A percentile compares a stretch with the other conserved stretches of the same genome.
These are phyloP conservation scores for Syzygium oleosum DNA, from an alignment of 345 rosid species.

Conservation along the genomic window DNA sequence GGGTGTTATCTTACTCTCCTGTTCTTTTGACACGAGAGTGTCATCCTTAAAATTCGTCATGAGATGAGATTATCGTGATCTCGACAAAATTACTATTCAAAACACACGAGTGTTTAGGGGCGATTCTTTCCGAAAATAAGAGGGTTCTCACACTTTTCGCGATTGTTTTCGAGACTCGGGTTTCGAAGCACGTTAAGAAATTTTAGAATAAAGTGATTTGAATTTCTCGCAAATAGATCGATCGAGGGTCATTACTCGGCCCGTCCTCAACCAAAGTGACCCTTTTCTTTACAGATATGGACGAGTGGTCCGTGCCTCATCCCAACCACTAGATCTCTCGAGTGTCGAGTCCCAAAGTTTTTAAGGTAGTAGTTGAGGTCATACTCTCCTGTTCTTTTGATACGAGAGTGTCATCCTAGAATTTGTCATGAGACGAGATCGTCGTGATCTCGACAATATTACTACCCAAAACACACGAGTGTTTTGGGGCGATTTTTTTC, in stretches of 20 bases:
- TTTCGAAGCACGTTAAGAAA: background rate
- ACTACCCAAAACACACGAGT: background rate
- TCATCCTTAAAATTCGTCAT: background rate
- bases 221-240: background rate
- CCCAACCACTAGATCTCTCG: background rate
- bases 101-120: background rate
- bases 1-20: background rate
- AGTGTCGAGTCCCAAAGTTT: background rate
- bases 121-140: background rate
- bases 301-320: background rate
- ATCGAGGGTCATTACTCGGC: background rate
- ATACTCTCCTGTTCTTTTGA: background rate
- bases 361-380: background rate
- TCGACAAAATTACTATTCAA: background rate
- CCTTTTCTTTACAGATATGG: background rate
- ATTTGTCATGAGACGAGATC: no score
- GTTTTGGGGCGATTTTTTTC: no score
- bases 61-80: background rate
- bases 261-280: background rate
- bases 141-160: background rate
- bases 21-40: background rate
- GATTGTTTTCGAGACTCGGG: background rate
- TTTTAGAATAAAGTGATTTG: background rate
- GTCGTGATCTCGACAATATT: no score
- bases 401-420: no score